Conservation (phyloP, 306 rosid genomes). For the Lupinus albus region DNA sequence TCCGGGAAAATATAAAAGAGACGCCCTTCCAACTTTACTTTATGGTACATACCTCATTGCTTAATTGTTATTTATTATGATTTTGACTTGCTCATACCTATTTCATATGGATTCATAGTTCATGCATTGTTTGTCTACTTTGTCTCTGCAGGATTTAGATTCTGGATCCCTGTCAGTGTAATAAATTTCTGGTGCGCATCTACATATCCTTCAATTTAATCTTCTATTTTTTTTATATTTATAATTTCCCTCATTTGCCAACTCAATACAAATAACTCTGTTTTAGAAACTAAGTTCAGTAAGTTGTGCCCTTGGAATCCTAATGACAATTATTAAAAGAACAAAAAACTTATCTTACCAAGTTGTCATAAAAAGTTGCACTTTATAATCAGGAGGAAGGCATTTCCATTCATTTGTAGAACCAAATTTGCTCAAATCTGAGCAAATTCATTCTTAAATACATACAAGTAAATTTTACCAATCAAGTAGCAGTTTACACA, state of each 20-base stretch:
- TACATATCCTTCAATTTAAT: conserved; percentile 20
- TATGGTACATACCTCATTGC: conserved; percentile 53
- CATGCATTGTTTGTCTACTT: conserved; percentile 12
- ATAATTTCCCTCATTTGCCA: neutral
- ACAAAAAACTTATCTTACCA: neutral
- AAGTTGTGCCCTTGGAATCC: conserved; percentile 10
- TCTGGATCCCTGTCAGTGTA: conserved; percentile 91
- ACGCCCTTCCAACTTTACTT: conserved; percentile 78
- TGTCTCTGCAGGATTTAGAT: conserved; percentile 77
- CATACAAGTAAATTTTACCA: neutral
- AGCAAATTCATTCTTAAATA: neutral
- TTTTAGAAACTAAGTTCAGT: conserved; percentile 4
- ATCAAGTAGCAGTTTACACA: neutral
- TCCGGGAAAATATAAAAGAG: conserved; percentile 77
- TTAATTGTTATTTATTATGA: conserved; percentile 18
- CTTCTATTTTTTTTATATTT: conserved; percentile 22
- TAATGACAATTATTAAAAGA: neutral
- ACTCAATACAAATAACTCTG: neutral
- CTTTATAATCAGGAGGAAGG: neutral
- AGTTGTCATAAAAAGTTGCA: neutral
- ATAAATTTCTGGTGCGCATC: conserved; percentile 73
- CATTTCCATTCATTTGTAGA: neutral
- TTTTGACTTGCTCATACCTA: conserved; percentile 29
- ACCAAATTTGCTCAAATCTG: neutral
- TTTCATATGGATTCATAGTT: conserved; percentile 17